These are phyloP conservation scores for Pichia nanzhaoensis DNA, from an alignment of 805 yeast species.

Conservation along the genomic window DNA sequence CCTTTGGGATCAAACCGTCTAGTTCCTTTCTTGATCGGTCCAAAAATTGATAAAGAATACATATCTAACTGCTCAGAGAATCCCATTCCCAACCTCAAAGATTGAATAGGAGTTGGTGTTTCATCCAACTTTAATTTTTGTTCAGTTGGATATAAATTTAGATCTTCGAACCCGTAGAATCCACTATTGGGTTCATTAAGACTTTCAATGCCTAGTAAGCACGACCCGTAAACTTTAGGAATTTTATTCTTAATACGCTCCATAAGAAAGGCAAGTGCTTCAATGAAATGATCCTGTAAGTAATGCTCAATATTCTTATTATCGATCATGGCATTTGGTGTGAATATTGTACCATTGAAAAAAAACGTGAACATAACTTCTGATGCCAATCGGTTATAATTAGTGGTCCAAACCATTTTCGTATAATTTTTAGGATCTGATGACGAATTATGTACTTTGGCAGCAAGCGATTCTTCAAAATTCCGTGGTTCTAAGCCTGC, in stretches of 20 bases:
- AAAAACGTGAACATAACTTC: constrained; percentile 81
- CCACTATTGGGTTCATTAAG: constrained; percentile 85
- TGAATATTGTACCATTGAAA: constrained; percentile 68
- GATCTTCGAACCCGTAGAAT: constrained; percentile 53
- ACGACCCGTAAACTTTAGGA: constrained; percentile 39
- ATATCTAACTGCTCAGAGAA: constrained; percentile 57
- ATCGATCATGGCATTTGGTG: constrained; percentile 69
- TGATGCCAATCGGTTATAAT: constrained; percentile 68
- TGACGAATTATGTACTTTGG: constrained; percentile 61
- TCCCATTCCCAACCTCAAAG: constrained; percentile 76
- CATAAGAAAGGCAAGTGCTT: constrained; percentile 46
- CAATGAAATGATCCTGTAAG: constrained; percentile 56
- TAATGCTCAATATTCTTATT: constrained; percentile 73
- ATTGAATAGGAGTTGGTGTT: constrained; percentile 74
- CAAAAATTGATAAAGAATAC: constrained; percentile 65
- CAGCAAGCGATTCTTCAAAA: constrained; percentile 72
- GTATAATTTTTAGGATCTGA: constrained; percentile 46
- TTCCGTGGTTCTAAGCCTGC: constrained; percentile 78
- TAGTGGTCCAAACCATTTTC: constrained; percentile 91
- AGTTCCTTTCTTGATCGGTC: constrained; percentile 63
- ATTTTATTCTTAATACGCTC: constrained; percentile 32
- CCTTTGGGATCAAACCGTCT: constrained; percentile 61
- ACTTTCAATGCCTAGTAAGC: constrained; percentile 74
- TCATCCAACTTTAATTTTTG: constrained; percentile 72
- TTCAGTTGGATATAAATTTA: constrained; percentile 46